Evolutionary conservation across 2,329 filamentous ascomycete genomes (phyloP).

Genomic region (Bipolaris gigantea): DNA sequence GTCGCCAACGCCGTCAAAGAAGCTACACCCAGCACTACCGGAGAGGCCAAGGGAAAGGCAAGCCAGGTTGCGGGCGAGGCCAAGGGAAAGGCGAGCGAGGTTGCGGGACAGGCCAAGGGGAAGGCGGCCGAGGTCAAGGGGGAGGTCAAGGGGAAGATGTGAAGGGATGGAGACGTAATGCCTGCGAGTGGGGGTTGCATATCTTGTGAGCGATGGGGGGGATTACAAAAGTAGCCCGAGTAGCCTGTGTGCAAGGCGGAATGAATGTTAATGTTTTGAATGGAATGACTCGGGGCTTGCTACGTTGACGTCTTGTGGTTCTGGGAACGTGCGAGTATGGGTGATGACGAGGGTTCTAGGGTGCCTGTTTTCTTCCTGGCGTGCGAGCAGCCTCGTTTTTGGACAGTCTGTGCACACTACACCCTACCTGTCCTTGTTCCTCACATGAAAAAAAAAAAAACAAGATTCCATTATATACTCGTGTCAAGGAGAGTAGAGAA

Average conservation of each 20-base stretch:
- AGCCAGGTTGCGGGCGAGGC: constrained; percentile 45
- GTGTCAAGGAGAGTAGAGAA: no score
- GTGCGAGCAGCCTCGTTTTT: no score
- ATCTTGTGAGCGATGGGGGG: neutral
- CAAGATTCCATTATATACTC: no score
- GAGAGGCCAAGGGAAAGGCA: constrained; percentile 48
- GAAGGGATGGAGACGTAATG: neutral
- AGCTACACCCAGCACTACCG: constrained; percentile 28
- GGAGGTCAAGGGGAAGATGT: constrained; percentile 45
- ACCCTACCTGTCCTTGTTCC: no score
- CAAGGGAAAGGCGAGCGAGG: constrained; percentile 51
- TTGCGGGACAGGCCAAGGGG: constrained; percentile 48
- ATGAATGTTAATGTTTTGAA: constrained; percentile 9
- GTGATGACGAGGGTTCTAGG: no score
- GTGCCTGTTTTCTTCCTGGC: no score
- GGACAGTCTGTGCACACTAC: no score
- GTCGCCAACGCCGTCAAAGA: constrained; percentile 50
- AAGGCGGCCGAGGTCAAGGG: constrained; percentile 48
- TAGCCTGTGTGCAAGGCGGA: neutral
- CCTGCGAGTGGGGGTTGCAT: neutral
- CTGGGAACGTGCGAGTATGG: no score
- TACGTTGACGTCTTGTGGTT: no score
- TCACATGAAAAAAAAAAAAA: no score
- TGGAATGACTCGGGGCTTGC: no score
- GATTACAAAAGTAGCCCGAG: neutral